Evolutionary conservation across 306 rosid species (phyloP).

Genomic region (Urtica urens): DNA sequence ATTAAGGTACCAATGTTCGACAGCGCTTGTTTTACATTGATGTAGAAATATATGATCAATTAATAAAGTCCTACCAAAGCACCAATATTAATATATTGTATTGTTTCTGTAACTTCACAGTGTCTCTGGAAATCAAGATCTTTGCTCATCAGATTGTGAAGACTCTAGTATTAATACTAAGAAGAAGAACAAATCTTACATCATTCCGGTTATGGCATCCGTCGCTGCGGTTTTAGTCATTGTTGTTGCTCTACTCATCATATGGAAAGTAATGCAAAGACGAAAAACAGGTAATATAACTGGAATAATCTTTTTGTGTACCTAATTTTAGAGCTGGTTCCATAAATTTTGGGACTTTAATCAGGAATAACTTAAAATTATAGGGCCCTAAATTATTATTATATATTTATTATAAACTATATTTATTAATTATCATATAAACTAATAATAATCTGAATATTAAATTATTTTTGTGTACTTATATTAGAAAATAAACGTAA

Average conservation of each 20-base stretch:
- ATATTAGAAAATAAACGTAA: no score
- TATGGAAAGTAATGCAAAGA: conserved; percentile 7
- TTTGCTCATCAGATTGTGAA: conserved; percentile 12
- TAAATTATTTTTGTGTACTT: no score
- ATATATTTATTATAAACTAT: background rate
- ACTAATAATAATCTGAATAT: no score
- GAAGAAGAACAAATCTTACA: conserved; percentile 5
- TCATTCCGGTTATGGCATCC: conserved; percentile 7
- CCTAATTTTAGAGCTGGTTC: no score
- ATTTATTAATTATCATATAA: background rate
- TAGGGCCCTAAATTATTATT: background rate
- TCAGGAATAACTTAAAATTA: no score
- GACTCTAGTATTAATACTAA: no score
- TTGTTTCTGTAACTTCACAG: conserved; percentile 3
- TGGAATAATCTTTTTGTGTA: no score
- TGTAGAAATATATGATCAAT: no score
- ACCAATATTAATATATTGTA: background rate
- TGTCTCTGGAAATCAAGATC: conserved; percentile 2
- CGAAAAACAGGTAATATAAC: conserved; percentile 3
- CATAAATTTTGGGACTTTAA: no score
- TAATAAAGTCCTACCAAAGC: no score
- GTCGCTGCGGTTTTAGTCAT: no score
- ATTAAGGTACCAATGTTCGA: conserved; percentile 14
- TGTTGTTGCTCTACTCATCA: conserved; percentile 2
- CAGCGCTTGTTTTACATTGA: background rate